These are phyloP conservation scores for Neobulgaria alba DNA, from an alignment of 2,329 filamentous ascomycete species.

Conservation along the genomic window DNA sequence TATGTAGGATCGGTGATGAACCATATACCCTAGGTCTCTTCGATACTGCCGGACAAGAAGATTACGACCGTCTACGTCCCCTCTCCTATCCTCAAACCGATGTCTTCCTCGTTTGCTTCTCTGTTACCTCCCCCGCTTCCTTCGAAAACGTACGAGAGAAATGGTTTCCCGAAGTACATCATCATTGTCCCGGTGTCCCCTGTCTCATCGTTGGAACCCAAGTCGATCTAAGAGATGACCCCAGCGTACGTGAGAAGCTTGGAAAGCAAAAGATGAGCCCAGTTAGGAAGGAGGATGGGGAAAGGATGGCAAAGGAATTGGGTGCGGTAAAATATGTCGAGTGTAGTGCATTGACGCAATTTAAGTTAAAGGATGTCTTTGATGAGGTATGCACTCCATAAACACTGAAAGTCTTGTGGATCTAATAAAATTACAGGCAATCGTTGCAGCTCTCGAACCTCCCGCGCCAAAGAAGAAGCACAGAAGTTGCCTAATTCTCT, in stretches of 20 bases:
- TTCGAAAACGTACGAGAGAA: slow-evolving; percentile 99
- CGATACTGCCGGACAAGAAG: slow-evolving; percentile 97
- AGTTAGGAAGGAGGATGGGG: slow-evolving; percentile 85
- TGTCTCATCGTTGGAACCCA: slow-evolving; percentile 98
- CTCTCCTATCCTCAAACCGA: slow-evolving; percentile 98
- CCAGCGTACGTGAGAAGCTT: slow-evolving; percentile 80
- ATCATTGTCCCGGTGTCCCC: slow-evolving; percentile 95
- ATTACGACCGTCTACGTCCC: slow-evolving; percentile 95
- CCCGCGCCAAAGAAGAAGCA: slow-evolving; percentile 71
- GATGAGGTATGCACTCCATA: slow-evolving; percentile 72
- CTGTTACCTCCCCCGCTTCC: slow-evolving; percentile 90
- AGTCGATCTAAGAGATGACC: slow-evolving; percentile 88
- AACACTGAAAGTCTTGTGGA: too few relatives aligned
- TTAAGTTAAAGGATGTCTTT: slow-evolving; percentile 98
- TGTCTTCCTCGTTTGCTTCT: slow-evolving; percentile 98
- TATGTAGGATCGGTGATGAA: slow-evolving; percentile 88
- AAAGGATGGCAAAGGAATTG: slow-evolving; percentile 94
- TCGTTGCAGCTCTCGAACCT: slow-evolving; percentile 89
- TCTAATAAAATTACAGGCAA: too few relatives aligned
- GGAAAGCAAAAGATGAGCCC: slow-evolving; percentile 94
- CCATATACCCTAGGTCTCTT: slow-evolving; percentile 96
- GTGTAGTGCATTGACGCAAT: slow-evolving; percentile 95
- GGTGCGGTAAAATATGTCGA: slow-evolving; percentile 98
- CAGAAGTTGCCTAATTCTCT: slow-evolving; percentile 64
- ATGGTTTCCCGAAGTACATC: slow-evolving; percentile 97